Conservation (phyloP, 2,329 filamentous ascomycete genomes). For the Xylariales sp. region DNA sequence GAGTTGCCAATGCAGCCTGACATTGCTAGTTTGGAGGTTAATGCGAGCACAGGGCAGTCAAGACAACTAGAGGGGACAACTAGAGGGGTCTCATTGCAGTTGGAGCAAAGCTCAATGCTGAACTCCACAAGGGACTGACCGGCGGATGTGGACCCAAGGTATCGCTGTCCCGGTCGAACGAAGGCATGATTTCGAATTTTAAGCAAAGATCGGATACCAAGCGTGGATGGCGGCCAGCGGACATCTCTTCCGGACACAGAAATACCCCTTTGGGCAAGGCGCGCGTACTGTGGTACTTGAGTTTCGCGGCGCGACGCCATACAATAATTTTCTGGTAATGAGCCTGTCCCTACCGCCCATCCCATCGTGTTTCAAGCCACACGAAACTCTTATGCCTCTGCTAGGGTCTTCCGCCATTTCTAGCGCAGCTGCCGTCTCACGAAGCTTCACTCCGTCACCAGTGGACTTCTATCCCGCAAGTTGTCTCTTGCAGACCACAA, state of each 20-base stretch:
- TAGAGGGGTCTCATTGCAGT: neutral
- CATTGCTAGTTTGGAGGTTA: neutral
- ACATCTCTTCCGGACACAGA: neutral
- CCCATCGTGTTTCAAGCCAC: conserved; percentile 4
- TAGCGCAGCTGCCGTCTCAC: conserved; percentile 2
- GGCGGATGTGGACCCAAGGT: too few relatives aligned
- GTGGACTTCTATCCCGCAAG: neutral
- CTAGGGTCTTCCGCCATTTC: conserved; percentile 1
- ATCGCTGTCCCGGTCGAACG: too few relatives aligned
- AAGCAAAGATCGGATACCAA: neutral
- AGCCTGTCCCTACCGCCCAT: conserved; percentile 1
- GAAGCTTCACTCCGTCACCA: conserved; percentile 2
- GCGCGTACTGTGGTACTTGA: neutral
- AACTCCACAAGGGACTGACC: neutral
- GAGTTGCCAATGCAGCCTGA: neutral
- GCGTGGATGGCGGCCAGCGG: neutral
- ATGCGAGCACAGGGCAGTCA: neutral
- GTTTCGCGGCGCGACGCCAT: too few relatives aligned
- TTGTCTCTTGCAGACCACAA: too few relatives aligned
- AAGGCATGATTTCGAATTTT: conserved; percentile 2
- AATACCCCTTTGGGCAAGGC: neutral
- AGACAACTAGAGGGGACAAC: too few relatives aligned
- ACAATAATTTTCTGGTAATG: neutral
- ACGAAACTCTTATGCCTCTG: conserved; percentile 7
- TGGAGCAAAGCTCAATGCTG: neutral